phyloP scores from a whole-genome alignment of 1,139 yeast genomes.

The Meyerozyma guilliermondii region DNA sequence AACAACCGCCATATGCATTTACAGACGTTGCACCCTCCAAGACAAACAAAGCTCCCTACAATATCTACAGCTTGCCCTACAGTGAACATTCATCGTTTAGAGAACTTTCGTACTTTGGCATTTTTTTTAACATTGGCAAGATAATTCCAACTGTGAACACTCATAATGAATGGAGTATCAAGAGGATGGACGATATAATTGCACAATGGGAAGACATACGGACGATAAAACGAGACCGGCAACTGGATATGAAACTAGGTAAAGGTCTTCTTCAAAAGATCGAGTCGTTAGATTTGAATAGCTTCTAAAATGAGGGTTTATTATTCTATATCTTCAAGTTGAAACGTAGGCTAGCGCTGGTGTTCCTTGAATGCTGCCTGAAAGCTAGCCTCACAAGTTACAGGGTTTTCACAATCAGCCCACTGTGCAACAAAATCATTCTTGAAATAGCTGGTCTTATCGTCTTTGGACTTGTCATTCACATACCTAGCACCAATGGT shows the following conservation, averaged over 20 bases:
- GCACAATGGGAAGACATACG: constrained; percentile 32
- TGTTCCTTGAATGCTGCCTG: not conserved
- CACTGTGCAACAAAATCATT: constrained; percentile 67
- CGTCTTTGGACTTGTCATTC: constrained; percentile 10
- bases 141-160: constrained; percentile 81
- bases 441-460: constrained; percentile 38
- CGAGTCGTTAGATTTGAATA: not conserved
- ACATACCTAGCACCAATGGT: constrained; percentile 30
- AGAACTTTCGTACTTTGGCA: constrained; percentile 65
- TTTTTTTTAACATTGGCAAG: constrained; percentile 41
- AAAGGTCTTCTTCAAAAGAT: not conserved
- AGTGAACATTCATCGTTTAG: constrained; percentile 90
- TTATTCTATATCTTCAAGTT: not conserved
- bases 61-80: constrained; percentile 70
- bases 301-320: not conserved
- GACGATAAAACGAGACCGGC: not conserved
- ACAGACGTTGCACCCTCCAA: constrained; percentile 29
- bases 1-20: constrained; percentile 21
- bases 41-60: constrained; percentile 25
- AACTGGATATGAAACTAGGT: not conserved
- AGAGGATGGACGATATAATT: constrained; percentile 44
- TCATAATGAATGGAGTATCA: constrained; percentile 28
- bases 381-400: constrained; percentile 40
- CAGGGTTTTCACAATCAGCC: constrained; percentile 44
- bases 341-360: not conserved